Base-by-base conservation (phyloP, 257 asterid species). In the Ilex asprella region DNA sequence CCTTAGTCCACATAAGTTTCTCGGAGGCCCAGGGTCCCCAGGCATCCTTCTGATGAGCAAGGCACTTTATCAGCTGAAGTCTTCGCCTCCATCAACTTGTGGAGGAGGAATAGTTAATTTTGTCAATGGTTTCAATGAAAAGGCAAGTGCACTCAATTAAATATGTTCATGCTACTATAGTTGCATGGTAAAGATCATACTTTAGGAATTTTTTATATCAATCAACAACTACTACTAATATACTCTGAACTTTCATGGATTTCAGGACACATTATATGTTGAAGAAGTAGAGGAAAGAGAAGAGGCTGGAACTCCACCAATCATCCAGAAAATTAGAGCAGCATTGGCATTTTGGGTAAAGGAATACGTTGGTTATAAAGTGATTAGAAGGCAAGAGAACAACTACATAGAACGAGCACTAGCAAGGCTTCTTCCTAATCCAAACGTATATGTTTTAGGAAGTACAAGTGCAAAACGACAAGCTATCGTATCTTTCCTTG, bases 21-120 rank as follows among this genome's bases (percentile, higher is more conserved):
- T 87, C 70, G 94, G 96, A 15, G 96, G 96, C 12, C 96, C 96
- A 5, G 89, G 91, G 5, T 61, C 94, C 8, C 89, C 96, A 3
- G 96, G 96, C 12, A 58, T 87, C 16, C 61, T 87, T 14, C 39
- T 86, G 14, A 79, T 86, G 78, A 78, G 63, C 65, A 82, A 78
- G 27, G 67, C 71, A 49, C 79, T 86, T 7, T 86, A 86, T 52
- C 71, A 55, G 11, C 76, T 86, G 63, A 76, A 71, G 12, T 69
- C 83, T 51, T 77, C 80, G 2, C 85, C 90, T 9, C 93, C 95
- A 16, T 84, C 93, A 0, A 87, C 90, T 9, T 87, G 86, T 54
- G 95, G 95, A 0, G 95, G 95, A 9, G 93, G 93, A 31, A 87
- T 84, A 10, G 90, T 87, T 44, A 66, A 79, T 53, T 87, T 29